Conservation (phyloP, 225 moss, liverwort and hornwort genomes). For the Physcomitrellopsis africana region DNA sequence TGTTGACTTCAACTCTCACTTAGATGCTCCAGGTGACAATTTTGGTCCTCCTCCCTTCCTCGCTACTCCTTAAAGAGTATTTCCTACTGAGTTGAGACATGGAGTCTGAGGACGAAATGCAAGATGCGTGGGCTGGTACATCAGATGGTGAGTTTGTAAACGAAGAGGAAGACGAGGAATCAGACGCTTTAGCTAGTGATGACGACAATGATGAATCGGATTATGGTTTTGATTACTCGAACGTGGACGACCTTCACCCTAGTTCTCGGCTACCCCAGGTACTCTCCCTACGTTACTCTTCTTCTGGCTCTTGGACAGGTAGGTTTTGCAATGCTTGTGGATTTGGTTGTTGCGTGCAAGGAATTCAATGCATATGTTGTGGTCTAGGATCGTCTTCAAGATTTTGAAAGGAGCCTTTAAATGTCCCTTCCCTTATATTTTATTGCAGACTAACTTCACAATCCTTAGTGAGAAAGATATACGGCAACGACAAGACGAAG, state of each 20-base stretch:
- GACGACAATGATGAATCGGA: conserved; percentile 72
- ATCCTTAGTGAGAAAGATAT: conserved; percentile 93
- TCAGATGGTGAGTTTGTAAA: conserved; percentile 71
- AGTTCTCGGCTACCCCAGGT: conserved; percentile 71
- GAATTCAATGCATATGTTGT: background rate
- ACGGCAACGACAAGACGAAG: conserved; percentile 80
- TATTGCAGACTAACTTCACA: conserved; percentile 80
- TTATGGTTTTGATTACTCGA: conserved; percentile 74
- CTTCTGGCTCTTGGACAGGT: background rate
- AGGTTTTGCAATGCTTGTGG: background rate
- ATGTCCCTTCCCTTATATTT: background rate
- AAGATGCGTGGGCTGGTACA: conserved; percentile 70
- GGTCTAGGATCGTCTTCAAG: conserved; percentile 2
- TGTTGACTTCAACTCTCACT: conserved; percentile 10
- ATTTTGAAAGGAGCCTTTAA: conserved; percentile 9
- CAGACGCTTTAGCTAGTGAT: conserved; percentile 57
- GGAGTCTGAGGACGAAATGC: conserved; percentile 82
- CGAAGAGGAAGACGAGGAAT: conserved; percentile 62
- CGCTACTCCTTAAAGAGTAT: conserved; percentile 16
- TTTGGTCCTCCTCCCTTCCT: background rate
- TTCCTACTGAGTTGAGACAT: conserved; percentile 34
- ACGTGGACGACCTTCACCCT: conserved; percentile 66
- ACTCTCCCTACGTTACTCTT: background rate
- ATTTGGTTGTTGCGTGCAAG: background rate
- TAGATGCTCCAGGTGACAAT: conserved; percentile 21